Evolutionary conservation across 2,329 filamentous ascomycete species (phyloP).

Genomic region (Xylariales sp.): DNA sequence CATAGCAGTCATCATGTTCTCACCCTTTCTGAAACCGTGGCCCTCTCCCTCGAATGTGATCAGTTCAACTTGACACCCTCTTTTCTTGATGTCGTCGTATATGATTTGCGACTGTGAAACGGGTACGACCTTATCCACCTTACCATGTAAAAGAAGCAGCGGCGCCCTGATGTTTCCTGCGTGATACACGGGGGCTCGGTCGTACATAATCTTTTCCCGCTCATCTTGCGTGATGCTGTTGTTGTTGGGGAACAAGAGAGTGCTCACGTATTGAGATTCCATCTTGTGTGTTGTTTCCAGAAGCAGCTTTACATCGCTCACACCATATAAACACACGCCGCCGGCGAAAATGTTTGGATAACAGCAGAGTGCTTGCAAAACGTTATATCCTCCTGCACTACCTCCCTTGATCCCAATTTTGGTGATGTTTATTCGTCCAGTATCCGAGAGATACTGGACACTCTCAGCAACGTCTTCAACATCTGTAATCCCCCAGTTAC

Average conservation of each 20-base stretch:
- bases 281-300: conserved; percentile 49
- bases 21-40: conserved; percentile 41
- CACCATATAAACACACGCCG: conserved; percentile 45
- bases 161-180: conserved; percentile 43
- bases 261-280: conserved; percentile 47
- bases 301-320: conserved; percentile 43
- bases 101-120: conserved; percentile 52
- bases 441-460: conserved; percentile 35
- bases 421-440: conserved; percentile 30
- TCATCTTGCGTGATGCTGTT: conserved; percentile 31
- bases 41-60: conserved; percentile 46
- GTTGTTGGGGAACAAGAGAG: conserved; percentile 35
- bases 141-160: conserved; percentile 51
- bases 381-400: conserved; percentile 50
- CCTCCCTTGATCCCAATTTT: conserved; percentile 44
- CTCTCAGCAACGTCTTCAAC: conserved; percentile 44
- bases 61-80: conserved; percentile 39
- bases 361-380: conserved; percentile 42
- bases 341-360: conserved; percentile 43
- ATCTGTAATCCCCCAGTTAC: conserved; percentile 47
- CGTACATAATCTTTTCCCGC: conserved; percentile 35
- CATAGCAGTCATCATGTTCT: conserved; percentile 34
- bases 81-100: conserved; percentile 36
- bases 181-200: conserved; percentile 44
- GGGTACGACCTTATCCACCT: conserved; percentile 52